Conservation (phyloP, 1,139 yeast genomes). For the Kodamaea ohmeri region DNA sequence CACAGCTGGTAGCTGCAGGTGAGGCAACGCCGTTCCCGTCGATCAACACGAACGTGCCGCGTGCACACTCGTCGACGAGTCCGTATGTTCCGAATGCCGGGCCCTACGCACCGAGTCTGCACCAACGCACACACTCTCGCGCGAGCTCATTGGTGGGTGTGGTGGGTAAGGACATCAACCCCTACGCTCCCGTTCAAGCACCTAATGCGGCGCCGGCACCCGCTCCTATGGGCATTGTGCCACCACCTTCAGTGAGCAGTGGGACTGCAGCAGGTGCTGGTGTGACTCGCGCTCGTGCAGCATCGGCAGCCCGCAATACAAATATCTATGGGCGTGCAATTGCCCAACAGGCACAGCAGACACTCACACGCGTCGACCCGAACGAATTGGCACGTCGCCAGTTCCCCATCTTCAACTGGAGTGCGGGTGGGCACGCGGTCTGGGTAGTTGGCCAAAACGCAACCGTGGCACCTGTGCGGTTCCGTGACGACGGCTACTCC, state of each 20-base stretch:
- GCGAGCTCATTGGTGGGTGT: constrained; percentile 41
- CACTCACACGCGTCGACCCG: constrained; percentile 24
- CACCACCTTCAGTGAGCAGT: constrained; percentile 7
- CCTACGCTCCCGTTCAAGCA: constrained; percentile 39
- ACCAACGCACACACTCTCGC: constrained; percentile 39
- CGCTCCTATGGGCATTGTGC: constrained; percentile 8
- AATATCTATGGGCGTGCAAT: constrained; percentile 17
- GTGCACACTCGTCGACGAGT: constrained; percentile 26
- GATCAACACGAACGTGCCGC: constrained; percentile 16
- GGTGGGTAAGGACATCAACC: constrained; percentile 42
- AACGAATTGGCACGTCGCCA: constrained; percentile 50
- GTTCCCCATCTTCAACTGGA: constrained; percentile 79
- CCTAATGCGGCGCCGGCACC: constrained; percentile 7
- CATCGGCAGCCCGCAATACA: constrained; percentile 30
- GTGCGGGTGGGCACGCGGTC: constrained; percentile 34
- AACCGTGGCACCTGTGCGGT: constrained; percentile 19
- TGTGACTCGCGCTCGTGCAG: constrained; percentile 16
- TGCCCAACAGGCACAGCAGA: constrained; percentile 20
- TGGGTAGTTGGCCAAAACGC: constrained; percentile 29
- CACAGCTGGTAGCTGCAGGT: constrained; percentile 6
- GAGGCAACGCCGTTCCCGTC: constrained; percentile 8
- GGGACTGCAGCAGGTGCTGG: constrained; percentile 15
- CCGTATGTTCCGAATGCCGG: constrained; percentile 49
- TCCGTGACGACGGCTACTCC: constrained; percentile 21
- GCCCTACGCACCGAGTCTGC: constrained; percentile 44